These are phyloP conservation scores for Diaporthe citrichinensis DNA, from an alignment of 2,329 filamentous ascomycete species.

Conservation along the genomic window DNA sequence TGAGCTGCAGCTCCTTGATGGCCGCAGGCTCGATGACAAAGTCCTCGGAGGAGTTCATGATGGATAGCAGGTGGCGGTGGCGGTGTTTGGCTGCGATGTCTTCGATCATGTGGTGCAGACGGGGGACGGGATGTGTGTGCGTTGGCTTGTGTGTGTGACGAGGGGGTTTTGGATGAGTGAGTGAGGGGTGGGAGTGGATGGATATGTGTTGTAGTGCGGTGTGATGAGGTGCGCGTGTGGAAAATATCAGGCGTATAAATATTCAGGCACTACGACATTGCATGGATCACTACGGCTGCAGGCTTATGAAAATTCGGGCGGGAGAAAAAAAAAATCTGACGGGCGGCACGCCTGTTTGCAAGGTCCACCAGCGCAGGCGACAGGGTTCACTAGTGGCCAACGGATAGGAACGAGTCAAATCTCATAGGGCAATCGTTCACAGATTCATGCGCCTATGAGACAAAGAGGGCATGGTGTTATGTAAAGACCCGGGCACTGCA, in stretches of 20 bases:
- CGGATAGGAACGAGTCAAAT: slow-evolving; percentile 34
- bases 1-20: slow-evolving; percentile 52
- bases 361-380: slow-evolving; percentile 25
- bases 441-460: slow-evolving; percentile 24
- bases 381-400: slow-evolving; percentile 31
- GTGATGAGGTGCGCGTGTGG: background rate
- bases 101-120: slow-evolving; percentile 5
- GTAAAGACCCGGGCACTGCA: background rate
- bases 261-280: slow-evolving; percentile 23
- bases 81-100: slow-evolving; percentile 36
- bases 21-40: slow-evolving; percentile 49
- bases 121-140: background rate
- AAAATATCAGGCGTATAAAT: slow-evolving; percentile 33
- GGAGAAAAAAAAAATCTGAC: slow-evolving; percentile 38
- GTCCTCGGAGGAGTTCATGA: slow-evolving; percentile 43
- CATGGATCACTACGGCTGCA: slow-evolving; percentile 30
- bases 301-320: slow-evolving; percentile 27
- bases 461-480: background rate
- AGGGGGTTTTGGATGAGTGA: background rate
- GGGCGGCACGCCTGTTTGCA: slow-evolving; percentile 12
- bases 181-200: background rate
- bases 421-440: slow-evolving; percentile 9
- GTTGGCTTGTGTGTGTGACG: background rate
- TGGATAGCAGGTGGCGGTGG: slow-evolving; percentile 62
- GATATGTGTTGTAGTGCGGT: background rate